A percentile compares a stretch with the other conserved stretches of the same genome.
These are phyloP conservation scores for Monosporozyma yasuniensis DNA, from an alignment of 805 yeast genomes.

Conservation along the genomic window DNA sequence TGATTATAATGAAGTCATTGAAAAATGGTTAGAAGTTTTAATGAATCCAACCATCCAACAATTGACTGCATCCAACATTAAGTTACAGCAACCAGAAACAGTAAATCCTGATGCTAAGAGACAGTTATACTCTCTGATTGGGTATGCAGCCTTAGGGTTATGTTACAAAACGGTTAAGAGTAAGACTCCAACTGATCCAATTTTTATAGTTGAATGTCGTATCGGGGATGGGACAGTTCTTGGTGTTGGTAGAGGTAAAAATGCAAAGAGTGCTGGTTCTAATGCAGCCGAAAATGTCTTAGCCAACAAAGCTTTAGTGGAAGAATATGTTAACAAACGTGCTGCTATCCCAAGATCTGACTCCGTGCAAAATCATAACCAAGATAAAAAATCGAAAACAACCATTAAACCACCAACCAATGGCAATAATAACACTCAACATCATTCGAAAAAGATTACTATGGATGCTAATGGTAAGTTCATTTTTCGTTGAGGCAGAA, in stretches of 20 bases:
- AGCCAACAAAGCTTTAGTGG: slow-evolving; percentile 46
- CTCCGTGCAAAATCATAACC: slow-evolving; percentile 18
- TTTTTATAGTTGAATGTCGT: slow-evolving; percentile 53
- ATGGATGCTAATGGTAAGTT: slow-evolving; percentile 9
- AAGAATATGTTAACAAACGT: slow-evolving; percentile 52
- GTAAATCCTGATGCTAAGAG: slow-evolving; percentile 64
- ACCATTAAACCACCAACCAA: background rate
- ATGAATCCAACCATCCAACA: slow-evolving; percentile 38
- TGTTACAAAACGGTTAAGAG: slow-evolving; percentile 40
- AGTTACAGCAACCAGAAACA: slow-evolving; percentile 27
- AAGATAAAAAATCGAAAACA: background rate
- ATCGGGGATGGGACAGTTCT: slow-evolving; percentile 54
- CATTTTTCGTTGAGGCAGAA: background rate
- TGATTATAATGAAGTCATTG: slow-evolving; percentile 39
- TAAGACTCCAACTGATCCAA: slow-evolving; percentile 31
- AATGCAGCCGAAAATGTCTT: slow-evolving; percentile 82
- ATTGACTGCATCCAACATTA: slow-evolving; percentile 14
- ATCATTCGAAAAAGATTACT: background rate
- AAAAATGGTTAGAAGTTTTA: slow-evolving; percentile 47
- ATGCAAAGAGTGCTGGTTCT: slow-evolving; percentile 67
- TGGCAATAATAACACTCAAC: background rate
- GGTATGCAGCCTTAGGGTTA: slow-evolving; percentile 60
- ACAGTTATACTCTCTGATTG: slow-evolving; percentile 68
- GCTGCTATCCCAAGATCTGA: slow-evolving; percentile 41
- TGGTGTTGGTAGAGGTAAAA: slow-evolving; percentile 66